These are phyloP conservation scores for Saprolegnia diclina DNA, from an alignment of 352 stramenopile species.

Conservation along the genomic window DNA sequence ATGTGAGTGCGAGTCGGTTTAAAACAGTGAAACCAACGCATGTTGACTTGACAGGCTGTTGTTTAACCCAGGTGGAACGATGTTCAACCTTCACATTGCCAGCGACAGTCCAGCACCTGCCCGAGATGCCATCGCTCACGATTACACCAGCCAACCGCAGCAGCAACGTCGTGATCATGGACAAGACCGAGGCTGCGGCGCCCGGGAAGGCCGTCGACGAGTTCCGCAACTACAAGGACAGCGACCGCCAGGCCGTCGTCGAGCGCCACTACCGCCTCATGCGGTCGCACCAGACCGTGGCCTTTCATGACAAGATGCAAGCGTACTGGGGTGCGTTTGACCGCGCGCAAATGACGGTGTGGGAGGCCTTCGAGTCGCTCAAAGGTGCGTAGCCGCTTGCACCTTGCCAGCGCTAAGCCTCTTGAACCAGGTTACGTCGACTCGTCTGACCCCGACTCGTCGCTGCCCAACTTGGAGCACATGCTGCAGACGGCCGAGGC, in stretches of 20 bases:
- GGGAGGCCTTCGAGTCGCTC: constrained; percentile 85
- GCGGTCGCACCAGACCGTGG: constrained; percentile 63
- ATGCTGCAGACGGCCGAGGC: constrained; percentile 92
- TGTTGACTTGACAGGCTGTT: background rate
- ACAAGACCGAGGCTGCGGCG: constrained; percentile 11
- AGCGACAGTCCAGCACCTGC: background rate
- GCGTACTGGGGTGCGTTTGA: constrained; percentile 61
- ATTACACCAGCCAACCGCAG: constrained; percentile 8
- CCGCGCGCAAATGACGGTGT: constrained; percentile 86
- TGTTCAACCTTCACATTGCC: constrained; percentile 2
- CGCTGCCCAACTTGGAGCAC: constrained; percentile 88
- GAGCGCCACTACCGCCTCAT: constrained; percentile 76
- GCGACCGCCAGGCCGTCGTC: constrained; percentile 52
- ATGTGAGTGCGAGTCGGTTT: no score
- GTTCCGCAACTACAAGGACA: constrained; percentile 78
- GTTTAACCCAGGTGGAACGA: background rate
- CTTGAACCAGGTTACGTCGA: constrained; percentile 71
- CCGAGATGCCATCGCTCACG: constrained; percentile 14
- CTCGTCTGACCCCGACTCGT: constrained; percentile 88
- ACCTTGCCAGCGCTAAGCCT: no score
- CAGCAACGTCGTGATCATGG: constrained; percentile 2
- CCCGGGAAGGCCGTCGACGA: constrained; percentile 61
- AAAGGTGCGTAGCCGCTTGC: constrained; percentile 33
- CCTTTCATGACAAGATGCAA: constrained; percentile 67
- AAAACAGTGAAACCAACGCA: no score